Evolutionary conservation across 2,329 filamentous ascomycete species (phyloP), one percentile per base, ranked within the genome.

Genomic region (Venturia aucupariae): DNA sequence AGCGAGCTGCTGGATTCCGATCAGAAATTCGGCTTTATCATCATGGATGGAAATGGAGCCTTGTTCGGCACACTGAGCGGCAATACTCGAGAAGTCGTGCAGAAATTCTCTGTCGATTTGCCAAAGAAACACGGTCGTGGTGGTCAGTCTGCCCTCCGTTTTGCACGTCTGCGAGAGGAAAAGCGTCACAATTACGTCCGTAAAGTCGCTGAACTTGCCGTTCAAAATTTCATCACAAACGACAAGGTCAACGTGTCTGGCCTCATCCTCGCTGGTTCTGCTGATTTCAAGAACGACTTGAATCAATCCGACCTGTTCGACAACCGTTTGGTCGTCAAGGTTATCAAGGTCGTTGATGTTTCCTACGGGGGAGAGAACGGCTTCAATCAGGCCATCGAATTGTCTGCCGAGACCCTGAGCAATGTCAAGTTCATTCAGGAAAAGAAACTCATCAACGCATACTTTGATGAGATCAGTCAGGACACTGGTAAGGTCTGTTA

Each of bases 341-440:
- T 99, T 73, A 97, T 99, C 84, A 99, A 99, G 81, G 90, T 99
- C 55, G 95, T 99, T 42, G 94, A 99, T 76, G 95, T 99, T 55
- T 97, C 93, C 17, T 99, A 99, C 73, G 94, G 94, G 76, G 94
- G 94, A 71, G 95, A 99, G 81, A 97, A 97, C 82, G 94, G 94
- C 59, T 99, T 99, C 85, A 99, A 99, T 82, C 95, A 99, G 81
- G 94, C 94, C 66, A 99, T 99, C 68, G 94, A 99, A 75, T 79
- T 99, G 72, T 89, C 94, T 32, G 86, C 92, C 8, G 95, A 99
- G 82, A 99, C 94, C 8, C 85, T 99, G 60, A 90, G 92, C 78
- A 99, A 97, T 75, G 94, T 99, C 84, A 99, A 99, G 81, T 99
- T 99, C 77, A 97, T 99, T 76, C 94, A 99, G 79, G 94, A 99